phyloP scores from a whole-genome alignment of 306 rosid species.

The Prosopis cineraria region DNA sequence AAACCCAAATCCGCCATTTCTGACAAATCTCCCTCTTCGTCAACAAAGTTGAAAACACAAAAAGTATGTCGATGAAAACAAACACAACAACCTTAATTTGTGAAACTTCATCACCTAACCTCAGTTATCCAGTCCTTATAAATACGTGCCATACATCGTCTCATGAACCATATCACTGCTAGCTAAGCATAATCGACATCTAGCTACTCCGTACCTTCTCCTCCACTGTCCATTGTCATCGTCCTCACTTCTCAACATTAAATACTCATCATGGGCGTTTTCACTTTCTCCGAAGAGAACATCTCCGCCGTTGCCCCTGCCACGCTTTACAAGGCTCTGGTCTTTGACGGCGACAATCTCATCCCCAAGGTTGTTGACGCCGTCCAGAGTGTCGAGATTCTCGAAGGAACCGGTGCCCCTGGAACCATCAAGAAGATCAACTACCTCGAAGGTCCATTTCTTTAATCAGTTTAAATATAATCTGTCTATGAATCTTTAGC shows the following conservation, averaged over 20 bases:
- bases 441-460: slow-evolving; percentile 29
- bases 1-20: background rate
- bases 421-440: slow-evolving; percentile 48
- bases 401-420: slow-evolving; percentile 48
- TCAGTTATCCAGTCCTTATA: background rate
- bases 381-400: slow-evolving; percentile 17
- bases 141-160: background rate
- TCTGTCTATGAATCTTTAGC: too few relatives aligned
- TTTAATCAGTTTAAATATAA: too few relatives aligned
- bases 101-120: background rate
- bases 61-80: background rate
- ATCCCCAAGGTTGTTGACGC: slow-evolving; percentile 15
- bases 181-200: background rate
- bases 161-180: background rate
- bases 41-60: background rate
- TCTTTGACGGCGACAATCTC: slow-evolving; percentile 26
- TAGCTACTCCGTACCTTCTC: background rate
- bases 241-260: background rate
- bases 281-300: slow-evolving; percentile 10
- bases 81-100: background rate
- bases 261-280: slow-evolving; percentile 6
- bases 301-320: background rate
- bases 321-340: slow-evolving; percentile 23
- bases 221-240: background rate
- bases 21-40: background rate